Conservation (phyloP, 352 stramenopile species). For the Phytophthora tentaculata region DNA sequence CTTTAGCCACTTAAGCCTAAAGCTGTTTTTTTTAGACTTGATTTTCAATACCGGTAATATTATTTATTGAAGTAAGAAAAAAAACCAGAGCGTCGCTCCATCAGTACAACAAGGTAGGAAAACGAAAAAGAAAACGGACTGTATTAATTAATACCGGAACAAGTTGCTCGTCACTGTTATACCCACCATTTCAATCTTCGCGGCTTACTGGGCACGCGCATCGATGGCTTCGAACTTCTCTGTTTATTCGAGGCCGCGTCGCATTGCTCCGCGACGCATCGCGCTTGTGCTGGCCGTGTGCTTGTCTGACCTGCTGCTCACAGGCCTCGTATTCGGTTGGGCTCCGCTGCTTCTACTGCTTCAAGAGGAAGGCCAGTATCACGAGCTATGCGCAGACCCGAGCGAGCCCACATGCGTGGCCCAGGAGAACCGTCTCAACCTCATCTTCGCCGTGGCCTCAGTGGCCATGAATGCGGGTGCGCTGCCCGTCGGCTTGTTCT, state of each 20-base stretch:
- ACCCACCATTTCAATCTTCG: constrained; percentile 17
- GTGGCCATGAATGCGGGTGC: constrained; percentile 81
- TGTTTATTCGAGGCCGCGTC: constrained; percentile 6
- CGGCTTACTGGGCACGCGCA: neutral
- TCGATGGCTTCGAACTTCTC: constrained; percentile 12
- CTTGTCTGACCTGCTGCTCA: constrained; percentile 83
- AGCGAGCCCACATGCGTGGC: constrained; percentile 48
- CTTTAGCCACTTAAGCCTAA: no score
- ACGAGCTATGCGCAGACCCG: constrained; percentile 63
- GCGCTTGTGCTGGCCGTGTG: constrained; percentile 75
- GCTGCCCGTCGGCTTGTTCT: constrained; percentile 80
- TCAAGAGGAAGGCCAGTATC: constrained; percentile 82
- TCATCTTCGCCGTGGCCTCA: constrained; percentile 85
- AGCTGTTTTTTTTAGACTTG: no score
- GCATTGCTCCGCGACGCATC: constrained; percentile 54
- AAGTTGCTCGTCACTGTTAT: no score
- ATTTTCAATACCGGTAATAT: no score
- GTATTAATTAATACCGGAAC: no score
- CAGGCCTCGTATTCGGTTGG: constrained; percentile 89
- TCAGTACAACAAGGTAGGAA: no score
- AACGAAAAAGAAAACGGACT: no score
- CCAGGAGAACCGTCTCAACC: constrained; percentile 88
- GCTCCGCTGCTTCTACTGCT: constrained; percentile 86
- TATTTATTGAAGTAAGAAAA: no score
- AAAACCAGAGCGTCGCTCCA: no score